Base-by-base conservation (phyloP, 2,329 filamentous ascomycete species). In the Paracoccidioides brasiliensis region DNA sequence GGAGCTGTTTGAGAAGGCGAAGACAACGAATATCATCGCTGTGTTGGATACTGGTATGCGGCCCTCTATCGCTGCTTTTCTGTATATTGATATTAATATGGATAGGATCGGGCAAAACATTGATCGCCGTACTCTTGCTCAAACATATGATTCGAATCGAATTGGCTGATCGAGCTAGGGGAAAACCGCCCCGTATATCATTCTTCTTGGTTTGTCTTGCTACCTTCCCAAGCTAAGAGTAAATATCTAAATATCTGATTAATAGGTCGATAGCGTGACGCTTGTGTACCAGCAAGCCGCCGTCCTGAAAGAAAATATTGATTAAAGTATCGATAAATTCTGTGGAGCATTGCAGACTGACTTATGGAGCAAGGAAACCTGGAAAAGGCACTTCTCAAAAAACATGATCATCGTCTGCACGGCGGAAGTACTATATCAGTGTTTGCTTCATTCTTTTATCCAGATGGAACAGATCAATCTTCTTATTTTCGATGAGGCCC, bases 401-500 rank as follows among this genome's bases (percentile, higher is more conserved):
- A 84, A 88, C 68, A 90, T 88, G 81, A 85, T 90, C 33, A 80
- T 97, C 60, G 89, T 97, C 5, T 96, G 90, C 71, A 97, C 93
- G 0, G 90, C 90, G 0, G 90, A 93, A 63, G 85, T 97, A 3
- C 76, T 97, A 4, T 78, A 86, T 40, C 82, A 88, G 59, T 89
- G 86, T 62, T 78, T 98, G 2, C 80, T 84, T 60, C 85, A 86
- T 63, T 85, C 86, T 0, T 94, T 89, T 69, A 79, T 96, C 57
- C 79, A 71, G 8, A 95, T 98, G 74, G 74, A 81, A 15, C 81
- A 86, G 62, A 89, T 97, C 68, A 97, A 91, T 64, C 78, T 98
- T 1, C 76, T 98, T 41, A 83, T 97, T 57, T 95, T 98, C 61
- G 93, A 98, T 64, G 93, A 98, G 70, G 93, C 90, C 5, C 93